Evolutionary conservation across 2,329 filamentous ascomycete species (phyloP), one percentile per base, ranked within the genome.

Genomic region (Phyllosticta paracitricarpa): DNA sequence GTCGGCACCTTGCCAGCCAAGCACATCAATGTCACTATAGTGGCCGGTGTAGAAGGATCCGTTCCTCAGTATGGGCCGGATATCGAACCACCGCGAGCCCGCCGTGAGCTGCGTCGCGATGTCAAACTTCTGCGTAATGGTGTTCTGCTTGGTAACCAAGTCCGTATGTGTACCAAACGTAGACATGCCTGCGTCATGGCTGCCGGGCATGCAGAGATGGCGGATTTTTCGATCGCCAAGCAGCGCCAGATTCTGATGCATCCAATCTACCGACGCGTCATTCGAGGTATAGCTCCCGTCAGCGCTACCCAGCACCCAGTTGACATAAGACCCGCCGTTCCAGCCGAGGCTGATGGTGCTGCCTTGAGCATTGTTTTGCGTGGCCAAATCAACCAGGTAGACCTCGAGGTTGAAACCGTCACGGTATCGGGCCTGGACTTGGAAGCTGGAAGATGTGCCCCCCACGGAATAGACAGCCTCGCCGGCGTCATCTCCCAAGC

Each of bases 121-220:
- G 63, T 73, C 71, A 55, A 79, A 67, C 12, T 74, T 74, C 58
- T 82, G 79, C 0, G 76, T 78, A 62, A 78, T 74, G 0, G 75
- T 79, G 61, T 80, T 80, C 10, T 67, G 63, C n/a, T 68, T 67
- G 19, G 68, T 68, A 3, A 75, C 77, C 10, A 76, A 69, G 40
- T 72, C 69, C 4, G 77, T 76, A 14, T 72, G 69, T 1, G 68
- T 65, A 14, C 68, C 74, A 63, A 78, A 77, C 1, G 63, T 70
- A 25, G 72, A 75, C 78, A 82, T 81, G n/a, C 78, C 79, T 0
- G 78, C 71, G 62, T 81, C 77, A 63, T 82, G 78, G 3, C 77
- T 74, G 8, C 78, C 79, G 0, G 79, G 79, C 71, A 82, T 76
- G 56, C 76, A 72, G 19, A 81, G 71, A 30, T 80, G 73, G 58